These are phyloP conservation scores for Penicillium coprophilum DNA, from an alignment of 495 filamentous ascomycete genomes.

Conservation along the genomic window DNA sequence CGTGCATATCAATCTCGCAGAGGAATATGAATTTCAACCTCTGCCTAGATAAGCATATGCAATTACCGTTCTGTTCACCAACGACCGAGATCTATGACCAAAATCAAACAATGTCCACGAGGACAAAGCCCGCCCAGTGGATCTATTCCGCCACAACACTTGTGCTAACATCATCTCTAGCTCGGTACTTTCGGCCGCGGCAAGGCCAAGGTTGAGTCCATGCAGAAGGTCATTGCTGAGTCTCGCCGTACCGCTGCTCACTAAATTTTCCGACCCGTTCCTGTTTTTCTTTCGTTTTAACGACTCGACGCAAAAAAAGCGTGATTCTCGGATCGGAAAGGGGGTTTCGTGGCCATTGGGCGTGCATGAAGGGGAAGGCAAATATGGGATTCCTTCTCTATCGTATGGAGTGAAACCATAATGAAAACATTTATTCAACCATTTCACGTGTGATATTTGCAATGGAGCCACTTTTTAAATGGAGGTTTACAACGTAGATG, in stretches of 20 bases:
- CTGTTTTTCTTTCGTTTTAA: slow-evolving; percentile 35
- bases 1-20: not conserved
- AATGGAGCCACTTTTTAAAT: slow-evolving; percentile 3
- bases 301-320: slow-evolving; percentile 32
- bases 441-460: slow-evolving; percentile 13
- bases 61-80: not conserved
- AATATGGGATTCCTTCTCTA: slow-evolving; percentile 32
- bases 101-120: not conserved
- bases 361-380: slow-evolving; percentile 33
- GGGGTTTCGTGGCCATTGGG: slow-evolving; percentile 31
- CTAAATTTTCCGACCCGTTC: slow-evolving; percentile 54
- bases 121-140: not conserved
- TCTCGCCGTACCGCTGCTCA: slow-evolving; percentile 73
- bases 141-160: not conserved
- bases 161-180: slow-evolving; percentile 39
- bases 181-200: slow-evolving; percentile 97
- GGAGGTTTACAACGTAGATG: not conserved
- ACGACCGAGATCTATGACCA: not conserved
- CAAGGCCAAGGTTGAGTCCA: slow-evolving; percentile 98
- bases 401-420: slow-evolving; percentile 33
- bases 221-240: slow-evolving; percentile 96
- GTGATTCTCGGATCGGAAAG: slow-evolving; percentile 32
- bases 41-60: not conserved
- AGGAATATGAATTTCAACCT: not conserved
- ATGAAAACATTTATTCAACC: slow-evolving; percentile 35